Base-by-base conservation (phyloP, 2,329 filamentous ascomycete genomes). In the Cryphonectria nitschkei region DNA sequence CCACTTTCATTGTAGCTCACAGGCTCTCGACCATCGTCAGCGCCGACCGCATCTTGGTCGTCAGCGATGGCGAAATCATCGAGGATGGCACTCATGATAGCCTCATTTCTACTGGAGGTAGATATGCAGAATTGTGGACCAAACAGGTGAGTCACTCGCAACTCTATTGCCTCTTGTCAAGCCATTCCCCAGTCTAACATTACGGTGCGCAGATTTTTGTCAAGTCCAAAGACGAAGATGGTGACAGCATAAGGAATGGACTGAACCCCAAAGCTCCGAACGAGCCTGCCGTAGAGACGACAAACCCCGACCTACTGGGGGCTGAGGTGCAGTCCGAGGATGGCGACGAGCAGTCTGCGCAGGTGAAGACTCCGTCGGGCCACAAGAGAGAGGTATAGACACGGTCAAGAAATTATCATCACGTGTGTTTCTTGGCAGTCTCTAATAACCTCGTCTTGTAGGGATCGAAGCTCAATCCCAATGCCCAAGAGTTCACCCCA, bases 21-120 rank as follows among this genome's bases (percentile, higher is more conserved):
- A 87, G 91, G 13, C 81, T 93, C 34, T 92, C 91, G 0, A 93
- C 91, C 0, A 89, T 93, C 68, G 89, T 91, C 82, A 90, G 90
- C 73, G 89, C 90, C 2, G 89, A 92, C 74, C 83, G 85, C 34
- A 92, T 92, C 71, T 85, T 92, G 67, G 90, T 92, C 13, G 84
- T 93, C 61, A 84, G 87, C 60, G 83, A 88, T 67, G 90, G 90
- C 14, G 82, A 85, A 73, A 84, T 92, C 65, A 82, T 88, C n/a
- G 90, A 92, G 76, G 83, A 88, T 74, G 90, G 90, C 11, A 85
- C 79, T 54, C 90, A 92, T 71, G 83, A 87, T 7, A 84, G 88
- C 32, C 80, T 92, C 29, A 82, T 92, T 65, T 79, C 82, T 14
- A 80, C 83, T n/a, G 82, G 85, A 9, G 90, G 90, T 2, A 86